Percentiles rank a stretch among this genome's conserved stretches.
Conservation (phyloP, 257 asterid species). For the Solanum chmielewskii region DNA sequence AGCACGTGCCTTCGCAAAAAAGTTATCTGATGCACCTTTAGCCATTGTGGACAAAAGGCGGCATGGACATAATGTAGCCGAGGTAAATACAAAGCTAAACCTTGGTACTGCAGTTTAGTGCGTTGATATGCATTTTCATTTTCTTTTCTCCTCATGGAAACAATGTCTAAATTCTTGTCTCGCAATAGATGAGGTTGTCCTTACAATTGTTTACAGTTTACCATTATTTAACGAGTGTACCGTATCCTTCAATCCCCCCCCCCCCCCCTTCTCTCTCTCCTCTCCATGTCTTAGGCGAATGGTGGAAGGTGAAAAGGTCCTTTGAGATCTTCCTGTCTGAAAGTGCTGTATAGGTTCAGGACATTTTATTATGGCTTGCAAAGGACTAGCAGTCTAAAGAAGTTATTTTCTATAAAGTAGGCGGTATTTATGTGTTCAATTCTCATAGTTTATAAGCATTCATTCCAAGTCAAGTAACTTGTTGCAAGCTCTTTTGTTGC, state of each 20-base stretch:
- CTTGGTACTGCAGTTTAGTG: not conserved
- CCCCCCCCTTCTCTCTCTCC: not conserved
- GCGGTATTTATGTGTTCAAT: not conserved
- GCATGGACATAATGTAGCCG: slow-evolving; percentile 76
- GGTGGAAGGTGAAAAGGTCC: not conserved
- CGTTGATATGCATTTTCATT: not conserved
- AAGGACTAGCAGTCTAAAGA: not conserved
- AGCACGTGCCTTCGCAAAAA: slow-evolving; percentile 90
- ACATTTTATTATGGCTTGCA: not conserved
- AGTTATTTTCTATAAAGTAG: not conserved
- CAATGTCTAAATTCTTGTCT: not conserved
- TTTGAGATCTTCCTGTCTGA: not conserved
- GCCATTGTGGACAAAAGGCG: slow-evolving; percentile 97
- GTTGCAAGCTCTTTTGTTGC: not conserved
- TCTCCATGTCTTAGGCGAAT: not conserved
- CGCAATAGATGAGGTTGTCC: not conserved
- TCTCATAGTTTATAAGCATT: not conserved
- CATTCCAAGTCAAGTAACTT: not conserved
- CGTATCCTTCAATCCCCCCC: not conserved
- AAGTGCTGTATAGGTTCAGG: not conserved
- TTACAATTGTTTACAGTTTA: not conserved
- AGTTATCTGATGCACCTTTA: slow-evolving; percentile 89
- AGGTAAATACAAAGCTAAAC: slow-evolving; percentile 33
- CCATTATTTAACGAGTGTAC: not conserved
- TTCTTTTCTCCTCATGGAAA: not conserved